Conservation (phyloP, 192 early-diverging fungal species). For the Coemansia sp. region DNA sequence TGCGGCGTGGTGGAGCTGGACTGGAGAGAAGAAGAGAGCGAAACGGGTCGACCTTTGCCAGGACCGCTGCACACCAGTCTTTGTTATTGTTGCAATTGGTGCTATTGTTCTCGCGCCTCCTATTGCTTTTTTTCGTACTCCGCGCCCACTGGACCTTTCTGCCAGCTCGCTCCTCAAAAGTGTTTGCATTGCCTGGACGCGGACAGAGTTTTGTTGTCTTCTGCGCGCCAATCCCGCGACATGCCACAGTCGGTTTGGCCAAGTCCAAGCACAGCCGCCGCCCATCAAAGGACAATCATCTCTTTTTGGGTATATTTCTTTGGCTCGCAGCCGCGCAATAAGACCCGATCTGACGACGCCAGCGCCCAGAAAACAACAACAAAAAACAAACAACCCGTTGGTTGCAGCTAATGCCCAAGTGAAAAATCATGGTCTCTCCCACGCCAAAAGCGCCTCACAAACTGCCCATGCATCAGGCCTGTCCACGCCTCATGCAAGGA, state of each 20-base stretch:
- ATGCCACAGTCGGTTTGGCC: background rate
- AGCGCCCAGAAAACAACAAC: constrained; percentile 1
- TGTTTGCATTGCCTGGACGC: background rate
- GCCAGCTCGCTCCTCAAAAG: too few species aligned
- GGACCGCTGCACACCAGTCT: background rate
- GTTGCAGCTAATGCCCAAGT: too few species aligned
- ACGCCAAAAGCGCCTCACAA: constrained; percentile 1
- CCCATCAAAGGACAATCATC: constrained; percentile 1
- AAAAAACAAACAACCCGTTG: background rate
- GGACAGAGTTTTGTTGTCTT: background rate
- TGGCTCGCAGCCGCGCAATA: background rate
- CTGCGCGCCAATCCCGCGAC: background rate
- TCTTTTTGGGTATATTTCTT: background rate
- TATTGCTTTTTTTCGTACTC: constrained; percentile 3
- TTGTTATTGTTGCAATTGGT: constrained; percentile 1
- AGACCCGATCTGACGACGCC: background rate
- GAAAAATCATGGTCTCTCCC: constrained; percentile 7
- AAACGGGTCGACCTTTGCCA: background rate
- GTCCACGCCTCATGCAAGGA: constrained; percentile 5
- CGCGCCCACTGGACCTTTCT: background rate
- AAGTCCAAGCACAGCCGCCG: background rate
- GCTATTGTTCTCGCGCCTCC: constrained; percentile 7
- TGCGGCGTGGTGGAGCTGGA: background rate
- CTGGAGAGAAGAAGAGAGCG: background rate
- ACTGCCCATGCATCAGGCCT: background rate